Evolutionary conservation across 768 basidiomycete species (phyloP).

Genomic region (Phlegmacium glaucopus): DNA sequence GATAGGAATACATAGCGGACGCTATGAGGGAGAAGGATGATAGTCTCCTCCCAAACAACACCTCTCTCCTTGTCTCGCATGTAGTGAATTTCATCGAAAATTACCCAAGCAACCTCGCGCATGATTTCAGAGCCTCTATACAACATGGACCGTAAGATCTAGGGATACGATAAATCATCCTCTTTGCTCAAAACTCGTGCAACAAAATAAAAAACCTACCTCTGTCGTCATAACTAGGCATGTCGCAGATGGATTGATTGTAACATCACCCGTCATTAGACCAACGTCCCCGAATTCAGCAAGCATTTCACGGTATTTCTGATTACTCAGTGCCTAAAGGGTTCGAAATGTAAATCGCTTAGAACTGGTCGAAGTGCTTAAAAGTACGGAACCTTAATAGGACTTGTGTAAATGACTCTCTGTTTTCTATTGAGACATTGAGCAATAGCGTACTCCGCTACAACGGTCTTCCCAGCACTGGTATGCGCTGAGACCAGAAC

Average conservation of each 20-base stretch:
- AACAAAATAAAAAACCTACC: slow-evolving; percentile 50
- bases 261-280: slow-evolving; percentile 99
- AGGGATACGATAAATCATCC: background rate
- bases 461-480: slow-evolving; percentile 98
- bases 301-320: slow-evolving; percentile 97
- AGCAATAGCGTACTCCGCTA: slow-evolving; percentile 99
- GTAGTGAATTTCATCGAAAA: slow-evolving; percentile 99
- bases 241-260: slow-evolving; percentile 94
- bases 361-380: slow-evolving; percentile 8
- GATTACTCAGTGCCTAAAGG: slow-evolving; percentile 90
- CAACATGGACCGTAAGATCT: slow-evolving; percentile 98
- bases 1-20: slow-evolving; percentile 99
- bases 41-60: slow-evolving; percentile 99
- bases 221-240: slow-evolving; percentile 99
- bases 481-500: slow-evolving; percentile 98
- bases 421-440: slow-evolving; percentile 92
- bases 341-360: slow-evolving; percentile 16
- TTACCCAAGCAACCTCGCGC: slow-evolving; percentile 99
- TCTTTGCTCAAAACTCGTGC: background rate
- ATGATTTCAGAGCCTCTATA: slow-evolving; percentile 98
- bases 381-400: slow-evolving; percentile 83
- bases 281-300: slow-evolving; percentile 98
- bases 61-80: slow-evolving; percentile 99
- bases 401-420: slow-evolving; percentile 98
- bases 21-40: slow-evolving; percentile 92